phyloP scores from a whole-genome alignment of 306 rosid species.

The barrel medic (Medicago truncatula) region MtrunA17r5.0-ANR NC_053043.1:21397001-21397500 shows the following conservation, averaged over 20 bases:
- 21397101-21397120: slow-evolving; percentile 82
- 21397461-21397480: slow-evolving; percentile 70
- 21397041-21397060: slow-evolving; percentile 81
- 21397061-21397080: slow-evolving; percentile 61
- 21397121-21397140: slow-evolving; percentile 70
- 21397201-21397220: slow-evolving; percentile 41
- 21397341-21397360: neutral
- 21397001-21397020: slow-evolving; percentile 81
- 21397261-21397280: slow-evolving; percentile 76
- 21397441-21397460: slow-evolving; percentile 57
- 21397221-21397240: slow-evolving; percentile 44
- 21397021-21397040: slow-evolving; percentile 85
- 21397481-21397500: slow-evolving; percentile 50
- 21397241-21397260: slow-evolving; percentile 60
- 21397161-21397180: slow-evolving; percentile 62
- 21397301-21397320: too few species aligned
- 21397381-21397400: neutral
- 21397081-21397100: too few species aligned
- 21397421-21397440: slow-evolving; percentile 62
- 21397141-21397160: slow-evolving; percentile 64
- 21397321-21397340: too few species aligned
- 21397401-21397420: slow-evolving; percentile 1
- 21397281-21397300: slow-evolving; percentile 56
- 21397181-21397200: neutral
- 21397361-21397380: slow-evolving; percentile 6